A percentile compares a stretch with the other conserved stretches of the same genome.
These are phyloP conservation scores for Grosmannia clavigera DNA, from an alignment of 2,329 filamentous ascomycete genomes.

Conservation along the genomic window DNA sequence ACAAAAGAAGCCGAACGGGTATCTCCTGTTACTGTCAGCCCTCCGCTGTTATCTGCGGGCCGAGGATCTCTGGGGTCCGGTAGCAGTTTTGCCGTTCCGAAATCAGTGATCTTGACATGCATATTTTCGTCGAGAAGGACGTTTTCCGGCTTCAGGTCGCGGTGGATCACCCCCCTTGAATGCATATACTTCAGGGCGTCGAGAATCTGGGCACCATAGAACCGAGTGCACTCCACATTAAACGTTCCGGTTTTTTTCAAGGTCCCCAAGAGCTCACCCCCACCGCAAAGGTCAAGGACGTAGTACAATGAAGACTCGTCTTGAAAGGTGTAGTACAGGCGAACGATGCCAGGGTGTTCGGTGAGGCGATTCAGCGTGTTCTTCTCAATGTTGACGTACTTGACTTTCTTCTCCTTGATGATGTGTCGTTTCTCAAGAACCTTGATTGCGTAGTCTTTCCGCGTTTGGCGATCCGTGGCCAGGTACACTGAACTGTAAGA, in stretches of 20 bases:
- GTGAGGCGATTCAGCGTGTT: slow-evolving; percentile 93
- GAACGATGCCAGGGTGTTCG: slow-evolving; percentile 91
- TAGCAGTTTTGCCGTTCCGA: slow-evolving; percentile 93
- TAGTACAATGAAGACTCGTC: slow-evolving; percentile 95
- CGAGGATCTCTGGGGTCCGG: slow-evolving; percentile 41
- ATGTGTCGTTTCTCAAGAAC: slow-evolving; percentile 97
- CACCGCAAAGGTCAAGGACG: slow-evolving; percentile 84
- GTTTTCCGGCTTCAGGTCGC: slow-evolving; percentile 94
- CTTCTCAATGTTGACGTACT: slow-evolving; percentile 99
- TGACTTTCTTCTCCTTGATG: slow-evolving; percentile 99
- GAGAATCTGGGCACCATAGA: slow-evolving; percentile 91
- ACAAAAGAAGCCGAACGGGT: slow-evolving; percentile 87
- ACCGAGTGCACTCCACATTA: slow-evolving; percentile 84
- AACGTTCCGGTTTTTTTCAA: slow-evolving; percentile 92
- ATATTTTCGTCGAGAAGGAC: slow-evolving; percentile 89
- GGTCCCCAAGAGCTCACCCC: slow-evolving; percentile 82
- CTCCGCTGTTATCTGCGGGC: slow-evolving; percentile 21
- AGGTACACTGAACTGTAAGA: slow-evolving; percentile 95
- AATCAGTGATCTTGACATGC: slow-evolving; percentile 98
- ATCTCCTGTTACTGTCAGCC: slow-evolving; percentile 32
- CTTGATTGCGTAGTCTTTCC: slow-evolving; percentile 96
- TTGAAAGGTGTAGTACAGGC: slow-evolving; percentile 97
- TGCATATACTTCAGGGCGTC: slow-evolving; percentile 99
- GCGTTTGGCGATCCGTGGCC: slow-evolving; percentile 82
- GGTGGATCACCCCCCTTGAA: slow-evolving; percentile 85